A percentile compares a stretch with the other conserved stretches of the same genome.
These are phyloP conservation scores for Nannochloropsis gaditana DNA, from an alignment of 108 stramenopile genomes.

Conservation along the genomic window DNA sequence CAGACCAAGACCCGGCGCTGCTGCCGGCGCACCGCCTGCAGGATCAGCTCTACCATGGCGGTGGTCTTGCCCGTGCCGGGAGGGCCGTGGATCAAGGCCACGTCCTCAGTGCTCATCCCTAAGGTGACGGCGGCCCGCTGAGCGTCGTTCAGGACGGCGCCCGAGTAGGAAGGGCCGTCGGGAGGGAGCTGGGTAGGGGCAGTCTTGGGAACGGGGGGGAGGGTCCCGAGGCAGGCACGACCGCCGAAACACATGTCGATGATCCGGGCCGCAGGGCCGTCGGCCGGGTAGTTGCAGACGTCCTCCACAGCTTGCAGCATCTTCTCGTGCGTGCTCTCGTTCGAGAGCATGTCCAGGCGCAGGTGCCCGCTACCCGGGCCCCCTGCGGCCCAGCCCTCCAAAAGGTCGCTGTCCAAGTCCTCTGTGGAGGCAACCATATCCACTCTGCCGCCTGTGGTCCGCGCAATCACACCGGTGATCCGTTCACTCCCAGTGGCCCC, in stretches of 20 bases:
- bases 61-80: slow-evolving; percentile 63
- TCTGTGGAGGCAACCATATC: slow-evolving; percentile 35
- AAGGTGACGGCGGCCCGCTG: slow-evolving; percentile 45
- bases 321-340: slow-evolving; percentile 49
- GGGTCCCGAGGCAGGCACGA: slow-evolving; percentile 5
- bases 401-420: slow-evolving; percentile 30
- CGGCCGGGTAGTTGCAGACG: slow-evolving; percentile 30
- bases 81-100: slow-evolving; percentile 59
- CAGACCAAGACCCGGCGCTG: slow-evolving; percentile 77
- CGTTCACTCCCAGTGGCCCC: background rate
- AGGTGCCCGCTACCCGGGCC: slow-evolving; percentile 27
- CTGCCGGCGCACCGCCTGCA: slow-evolving; percentile 48
- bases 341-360: slow-evolving; percentile 47
- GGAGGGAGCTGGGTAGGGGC: background rate
- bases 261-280: slow-evolving; percentile 38
- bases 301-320: slow-evolving; percentile 36
- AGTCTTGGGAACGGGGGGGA: background rate
- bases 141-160: slow-evolving; percentile 27
- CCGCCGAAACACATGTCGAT: slow-evolving; percentile 39
- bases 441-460: slow-evolving; percentile 29
- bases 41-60: slow-evolving; percentile 46
- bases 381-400: slow-evolving; percentile 1
- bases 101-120: slow-evolving; percentile 38
- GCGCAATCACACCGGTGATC: slow-evolving; percentile 38
- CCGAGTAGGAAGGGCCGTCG: background rate